Conservation (phyloP, 345 rosid species). For the Cardiospermum halicacabum region DNA sequence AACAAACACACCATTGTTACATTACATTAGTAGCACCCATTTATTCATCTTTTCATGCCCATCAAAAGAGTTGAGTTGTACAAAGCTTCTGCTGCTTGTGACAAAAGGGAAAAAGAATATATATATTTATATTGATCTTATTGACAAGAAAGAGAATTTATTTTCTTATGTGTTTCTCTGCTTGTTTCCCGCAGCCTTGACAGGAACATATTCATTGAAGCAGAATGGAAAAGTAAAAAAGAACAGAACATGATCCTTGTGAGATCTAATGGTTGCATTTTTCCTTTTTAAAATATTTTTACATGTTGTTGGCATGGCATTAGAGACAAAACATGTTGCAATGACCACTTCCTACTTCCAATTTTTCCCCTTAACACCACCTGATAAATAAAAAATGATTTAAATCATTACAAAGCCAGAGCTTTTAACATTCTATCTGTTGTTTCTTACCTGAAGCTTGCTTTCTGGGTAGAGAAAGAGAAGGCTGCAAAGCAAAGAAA, state of each 20-base stretch:
- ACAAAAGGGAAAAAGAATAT: conserved; percentile 2
- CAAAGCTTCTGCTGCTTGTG: conserved; percentile 4
- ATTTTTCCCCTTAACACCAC: conserved; percentile 37
- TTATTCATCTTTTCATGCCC: conserved; percentile 8
- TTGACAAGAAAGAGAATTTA: conserved; percentile 14
- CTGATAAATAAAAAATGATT: conserved; percentile 19
- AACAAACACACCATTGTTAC: too few relatives aligned
- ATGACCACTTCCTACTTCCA: conserved; percentile 31
- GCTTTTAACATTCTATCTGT: not conserved
- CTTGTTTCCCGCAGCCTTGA: conserved; percentile 50
- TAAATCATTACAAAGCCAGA: not conserved
- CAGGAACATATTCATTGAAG: conserved; percentile 34
- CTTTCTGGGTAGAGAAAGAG: conserved; percentile 37
- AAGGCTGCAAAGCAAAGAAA: conserved; percentile 32
- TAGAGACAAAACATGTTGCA: conserved; percentile 22
- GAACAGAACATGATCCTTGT: conserved; percentile 25
- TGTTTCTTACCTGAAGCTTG: conserved; percentile 28
- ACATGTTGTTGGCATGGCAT: conserved; percentile 21
- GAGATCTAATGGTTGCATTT: conserved; percentile 40
- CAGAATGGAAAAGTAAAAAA: conserved; percentile 17
- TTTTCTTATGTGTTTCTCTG: conserved; percentile 20
- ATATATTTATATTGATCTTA: not conserved
- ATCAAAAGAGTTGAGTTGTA: conserved; percentile 2
- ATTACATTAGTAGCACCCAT: too few relatives aligned
- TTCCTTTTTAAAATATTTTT: conserved; percentile 1